Conservation (phyloP, 1,284 basidiomycete species). For the Cryptococcus wingfieldii region DNA sequence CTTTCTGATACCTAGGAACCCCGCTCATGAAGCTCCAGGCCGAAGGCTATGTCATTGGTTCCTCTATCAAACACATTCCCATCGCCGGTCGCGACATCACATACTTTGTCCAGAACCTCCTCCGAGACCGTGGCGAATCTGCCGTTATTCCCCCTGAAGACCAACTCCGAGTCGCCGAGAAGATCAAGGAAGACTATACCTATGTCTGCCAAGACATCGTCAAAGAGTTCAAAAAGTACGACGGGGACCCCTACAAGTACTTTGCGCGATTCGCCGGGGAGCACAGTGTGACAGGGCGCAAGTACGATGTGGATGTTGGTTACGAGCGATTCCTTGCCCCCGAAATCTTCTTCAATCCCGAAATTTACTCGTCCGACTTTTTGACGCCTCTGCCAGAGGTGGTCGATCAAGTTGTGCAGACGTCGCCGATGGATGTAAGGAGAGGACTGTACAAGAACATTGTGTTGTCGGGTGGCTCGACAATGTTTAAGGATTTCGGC, state of each 20-base stretch:
- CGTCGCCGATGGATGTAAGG: slow-evolving; percentile 92
- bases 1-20: not conserved
- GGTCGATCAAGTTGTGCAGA: slow-evolving; percentile 93
- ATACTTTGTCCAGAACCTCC: slow-evolving; percentile 92
- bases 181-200: slow-evolving; percentile 97
- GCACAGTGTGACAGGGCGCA: slow-evolving; percentile 88
- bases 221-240: slow-evolving; percentile 97
- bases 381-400: slow-evolving; percentile 94
- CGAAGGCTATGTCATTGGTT: slow-evolving; percentile 98
- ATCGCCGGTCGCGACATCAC: slow-evolving; percentile 97
- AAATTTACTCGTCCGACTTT: slow-evolving; percentile 97
- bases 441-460: slow-evolving; percentile 97
- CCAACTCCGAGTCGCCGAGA: slow-evolving; percentile 83
- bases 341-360: slow-evolving; percentile 99
- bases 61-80: slow-evolving; percentile 98
- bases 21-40: slow-evolving; percentile 47
- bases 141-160: slow-evolving; percentile 91
- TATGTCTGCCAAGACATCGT: slow-evolving; percentile 99
- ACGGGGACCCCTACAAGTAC: slow-evolving; percentile 92
- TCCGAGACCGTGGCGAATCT: slow-evolving; percentile 94
- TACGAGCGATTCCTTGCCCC: slow-evolving; percentile 99
- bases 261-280: slow-evolving; percentile 93
- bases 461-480: slow-evolving; percentile 86
- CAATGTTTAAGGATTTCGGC: slow-evolving; percentile 59
- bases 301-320: slow-evolving; percentile 88